Evolutionary conservation across 176 grass and related monocot genomes (phyloP).

Genomic region (Poa annua): DNA sequence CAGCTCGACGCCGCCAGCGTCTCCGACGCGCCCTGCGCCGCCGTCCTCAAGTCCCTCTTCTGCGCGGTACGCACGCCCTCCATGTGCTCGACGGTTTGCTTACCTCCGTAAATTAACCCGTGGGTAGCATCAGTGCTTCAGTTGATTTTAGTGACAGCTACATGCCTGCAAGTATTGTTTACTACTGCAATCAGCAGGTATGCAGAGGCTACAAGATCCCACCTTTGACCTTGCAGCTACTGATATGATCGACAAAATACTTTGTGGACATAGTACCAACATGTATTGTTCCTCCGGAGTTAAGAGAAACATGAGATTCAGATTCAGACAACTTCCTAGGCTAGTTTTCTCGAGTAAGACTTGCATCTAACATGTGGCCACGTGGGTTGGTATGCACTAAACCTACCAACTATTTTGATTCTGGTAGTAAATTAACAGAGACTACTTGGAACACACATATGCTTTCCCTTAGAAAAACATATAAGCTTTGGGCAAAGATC

Average conservation of each 20-base stretch:
- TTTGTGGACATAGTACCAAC: background rate
- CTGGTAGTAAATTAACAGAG: background rate
- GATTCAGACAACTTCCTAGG: background rate
- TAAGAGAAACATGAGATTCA: background rate
- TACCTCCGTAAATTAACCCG: background rate
- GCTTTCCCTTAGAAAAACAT: background rate
- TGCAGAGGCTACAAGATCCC: background rate
- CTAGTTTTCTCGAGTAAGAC: background rate
- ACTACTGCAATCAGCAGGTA: too few relatives aligned
- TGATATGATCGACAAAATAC: background rate
- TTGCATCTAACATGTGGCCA: background rate
- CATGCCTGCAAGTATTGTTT: too few relatives aligned
- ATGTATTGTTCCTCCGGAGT: background rate
- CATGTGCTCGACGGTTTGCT: slow-evolving; percentile 38
- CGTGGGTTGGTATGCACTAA: background rate
- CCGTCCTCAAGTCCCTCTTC: slow-evolving; percentile 2
- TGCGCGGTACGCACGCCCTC: slow-evolving; percentile 13
- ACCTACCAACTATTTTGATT: background rate
- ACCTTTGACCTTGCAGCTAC: background rate
- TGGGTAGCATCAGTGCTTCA: too few relatives aligned
- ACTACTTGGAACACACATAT: background rate
- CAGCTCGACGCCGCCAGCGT: background rate
- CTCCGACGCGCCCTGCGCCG: background rate
- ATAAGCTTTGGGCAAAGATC: background rate
- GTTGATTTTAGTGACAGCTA: too few relatives aligned